Base-by-base conservation (phyloP, 805 yeast species). In the Saccharomycopsis fermentans region DNA sequence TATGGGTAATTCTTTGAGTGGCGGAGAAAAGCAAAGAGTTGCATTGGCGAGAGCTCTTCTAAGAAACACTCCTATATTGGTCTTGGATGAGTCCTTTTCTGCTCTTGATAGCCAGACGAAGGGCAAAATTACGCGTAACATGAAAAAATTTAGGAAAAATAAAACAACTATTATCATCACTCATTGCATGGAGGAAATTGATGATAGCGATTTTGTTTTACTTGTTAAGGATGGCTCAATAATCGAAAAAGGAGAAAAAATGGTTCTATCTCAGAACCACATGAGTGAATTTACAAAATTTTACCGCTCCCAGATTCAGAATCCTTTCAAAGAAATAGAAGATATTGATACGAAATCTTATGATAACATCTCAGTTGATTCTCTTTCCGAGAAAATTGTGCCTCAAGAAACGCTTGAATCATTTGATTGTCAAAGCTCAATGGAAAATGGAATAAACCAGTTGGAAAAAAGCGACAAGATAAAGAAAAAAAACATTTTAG, bases 21-120 rank as follows among this genome's bases (percentile, higher is more conserved):
- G 98, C 4, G 99, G 99, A 0, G 97, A 94, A 68, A 80, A 77
- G 58, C 99, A 94, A 70, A 74, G 91, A 61, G 75, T 94, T 2
- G 86, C 92, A 0, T 66, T 94, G 32, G 97, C 98, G 0, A 76
- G 97, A 57, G 97, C 97, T 0, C 76, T 76, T 58, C 59, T 90
- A 3, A 76, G 89, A 62, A 79, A 94, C 65, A 70, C 95, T 0
- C 88, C 91, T 0, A 77, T 94, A 4, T 71, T 92, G 60, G 78
- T 94, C 2, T 72, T 91, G 29, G 99, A 94, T 71, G 99, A 94
- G 68, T 80, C 94, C 3, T 73, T 88, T 1, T 84, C 94, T 54
- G 97, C 97, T 0, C 71, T 94, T 58, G 97, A 94, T 68, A 67
- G 71, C 1, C 65, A 64, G 0, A 77, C 77, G 50, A 76, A 83